Conservation (phyloP, 2,329 filamentous ascomycete species). For the Aspergillus ruber region DNA sequence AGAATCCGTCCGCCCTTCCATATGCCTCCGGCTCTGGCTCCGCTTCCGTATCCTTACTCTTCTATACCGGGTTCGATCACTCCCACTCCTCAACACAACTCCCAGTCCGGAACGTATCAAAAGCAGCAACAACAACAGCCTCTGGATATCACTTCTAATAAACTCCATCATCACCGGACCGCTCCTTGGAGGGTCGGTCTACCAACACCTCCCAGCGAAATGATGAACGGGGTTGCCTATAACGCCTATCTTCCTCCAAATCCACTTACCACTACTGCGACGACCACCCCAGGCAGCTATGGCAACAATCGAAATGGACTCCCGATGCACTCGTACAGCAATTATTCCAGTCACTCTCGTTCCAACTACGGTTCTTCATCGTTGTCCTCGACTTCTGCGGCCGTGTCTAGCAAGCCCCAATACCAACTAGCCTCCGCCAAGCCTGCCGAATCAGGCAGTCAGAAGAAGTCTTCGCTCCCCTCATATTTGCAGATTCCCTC, state of each 20-base stretch:
- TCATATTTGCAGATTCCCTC: slow-evolving; percentile 62
- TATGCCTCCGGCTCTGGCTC: slow-evolving; percentile 29
- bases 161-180: slow-evolving; percentile 19
- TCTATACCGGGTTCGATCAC: slow-evolving; percentile 22
- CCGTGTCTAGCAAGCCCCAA: slow-evolving; percentile 18
- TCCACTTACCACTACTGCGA: neutral
- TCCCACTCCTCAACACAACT: slow-evolving; percentile 16
- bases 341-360: slow-evolving; percentile 13
- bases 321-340: slow-evolving; percentile 18
- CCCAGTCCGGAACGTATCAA: slow-evolving; percentile 8
- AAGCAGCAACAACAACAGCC: slow-evolving; percentile 5
- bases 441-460: slow-evolving; percentile 13
- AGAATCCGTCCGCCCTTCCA: slow-evolving; percentile 10
- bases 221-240: slow-evolving; percentile 39
- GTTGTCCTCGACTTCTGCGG: slow-evolving; percentile 9
- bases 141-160: slow-evolving; percentile 7
- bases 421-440: slow-evolving; percentile 17
- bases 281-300: slow-evolving; percentile 11
- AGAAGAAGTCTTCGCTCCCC: slow-evolving; percentile 36
- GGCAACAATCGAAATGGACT: slow-evolving; percentile 23
- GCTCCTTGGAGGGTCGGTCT: slow-evolving; percentile 36
- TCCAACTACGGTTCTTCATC: slow-evolving; percentile 15
- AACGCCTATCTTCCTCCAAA: slow-evolving; percentile 24
- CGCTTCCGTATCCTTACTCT: slow-evolving; percentile 15
- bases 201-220: slow-evolving; percentile 36